Conservation (phyloP, 1,284 basidiomycete genomes). For the Ganoderma lingzhi region DNA sequence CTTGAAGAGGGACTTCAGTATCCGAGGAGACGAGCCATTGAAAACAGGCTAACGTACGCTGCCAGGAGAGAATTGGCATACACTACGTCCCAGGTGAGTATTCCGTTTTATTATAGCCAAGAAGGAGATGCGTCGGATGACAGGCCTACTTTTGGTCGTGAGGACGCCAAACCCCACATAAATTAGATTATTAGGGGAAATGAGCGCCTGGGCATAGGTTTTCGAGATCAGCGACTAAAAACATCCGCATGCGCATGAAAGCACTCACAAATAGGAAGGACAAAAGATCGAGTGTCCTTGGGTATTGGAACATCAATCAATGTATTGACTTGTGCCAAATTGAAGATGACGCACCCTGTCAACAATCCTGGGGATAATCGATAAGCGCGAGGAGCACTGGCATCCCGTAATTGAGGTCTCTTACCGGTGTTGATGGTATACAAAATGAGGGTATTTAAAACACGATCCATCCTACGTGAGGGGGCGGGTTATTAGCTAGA, state of each 20-base stretch:
- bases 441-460: conserved; percentile 18
- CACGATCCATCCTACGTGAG: conserved; percentile 13
- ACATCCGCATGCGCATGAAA: background rate
- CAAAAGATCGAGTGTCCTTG: conserved; percentile 12
- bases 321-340: background rate
- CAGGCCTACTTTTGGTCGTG: conserved; percentile 13
- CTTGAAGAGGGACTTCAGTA: background rate
- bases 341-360: conserved; percentile 11
- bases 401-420: background rate
- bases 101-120: no score
- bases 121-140: no score
- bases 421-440: conserved; percentile 23
- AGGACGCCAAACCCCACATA: conserved; percentile 21
- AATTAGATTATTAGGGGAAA: conserved; percentile 14
- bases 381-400: background rate
- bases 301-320: background rate
- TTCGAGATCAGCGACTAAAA: background rate
- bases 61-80: conserved; percentile 27
- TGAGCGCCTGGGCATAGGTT: conserved; percentile 11
- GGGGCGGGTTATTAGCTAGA: background rate
- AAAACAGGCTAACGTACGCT: conserved; percentile 9
- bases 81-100: conserved; percentile 11
- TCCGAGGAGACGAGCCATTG: background rate
- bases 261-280: conserved; percentile 15
- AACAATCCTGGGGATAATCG: conserved; percentile 4